Conservation (phyloP, 805 yeast genomes). For the Pichia californica region DNA sequence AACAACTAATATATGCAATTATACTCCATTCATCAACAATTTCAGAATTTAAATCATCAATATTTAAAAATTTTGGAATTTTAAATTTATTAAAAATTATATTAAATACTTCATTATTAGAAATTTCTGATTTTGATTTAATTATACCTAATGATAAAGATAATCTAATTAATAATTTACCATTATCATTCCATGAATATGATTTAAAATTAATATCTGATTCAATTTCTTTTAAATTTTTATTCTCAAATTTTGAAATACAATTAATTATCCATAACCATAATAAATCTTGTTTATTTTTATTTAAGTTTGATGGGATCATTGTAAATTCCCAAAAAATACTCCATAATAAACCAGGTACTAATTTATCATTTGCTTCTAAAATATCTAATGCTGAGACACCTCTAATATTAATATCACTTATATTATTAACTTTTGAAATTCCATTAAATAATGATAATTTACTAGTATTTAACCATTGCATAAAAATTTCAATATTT, state of each 20-base stretch:
- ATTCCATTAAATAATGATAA: conserved; percentile 2
- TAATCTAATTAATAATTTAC: neutral
- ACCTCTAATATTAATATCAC: neutral
- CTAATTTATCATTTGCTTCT: neutral
- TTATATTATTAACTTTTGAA: neutral
- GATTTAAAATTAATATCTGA: neutral
- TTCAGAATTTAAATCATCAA: neutral
- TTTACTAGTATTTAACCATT: conserved; percentile 5
- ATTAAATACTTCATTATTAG: neutral
- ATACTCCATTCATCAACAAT: conserved; percentile 52
- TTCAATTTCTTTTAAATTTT: neutral
- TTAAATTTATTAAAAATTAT: neutral
- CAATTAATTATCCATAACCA: neutral
- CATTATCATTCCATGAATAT: neutral
- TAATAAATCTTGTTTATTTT: neutral
- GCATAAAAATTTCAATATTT: conserved; percentile 1
- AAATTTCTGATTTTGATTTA: neutral
- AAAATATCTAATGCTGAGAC: conserved; percentile 3
- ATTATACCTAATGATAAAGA: neutral
- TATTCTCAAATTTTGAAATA: neutral
- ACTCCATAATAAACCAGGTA: conserved; percentile 2
- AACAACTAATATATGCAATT: conserved; percentile 51
- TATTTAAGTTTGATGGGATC: neutral
- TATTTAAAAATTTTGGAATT: neutral
- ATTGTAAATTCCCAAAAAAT: conserved; percentile 4